phyloP scores from a whole-genome alignment of 2,329 filamentous ascomycete species.

The Pseudocercospora fuligena region DNA sequence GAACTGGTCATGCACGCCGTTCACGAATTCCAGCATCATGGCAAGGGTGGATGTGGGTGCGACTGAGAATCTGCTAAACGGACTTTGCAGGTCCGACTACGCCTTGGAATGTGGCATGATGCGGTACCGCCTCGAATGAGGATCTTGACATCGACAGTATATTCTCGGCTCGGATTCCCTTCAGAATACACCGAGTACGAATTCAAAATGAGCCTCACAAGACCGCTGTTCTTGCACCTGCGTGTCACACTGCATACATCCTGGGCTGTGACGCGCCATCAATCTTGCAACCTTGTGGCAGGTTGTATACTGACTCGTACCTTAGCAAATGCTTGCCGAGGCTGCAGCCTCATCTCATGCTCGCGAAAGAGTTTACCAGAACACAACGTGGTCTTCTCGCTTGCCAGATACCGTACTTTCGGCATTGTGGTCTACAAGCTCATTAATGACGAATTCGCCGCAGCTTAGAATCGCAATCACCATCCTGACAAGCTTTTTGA shows the following conservation, averaged over 20 bases:
- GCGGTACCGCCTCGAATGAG: not conserved
- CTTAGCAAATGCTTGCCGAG: not conserved
- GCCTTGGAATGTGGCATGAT: not conserved
- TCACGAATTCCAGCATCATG: constrained; percentile 33
- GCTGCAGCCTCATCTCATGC: not conserved
- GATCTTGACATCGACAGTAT: not conserved
- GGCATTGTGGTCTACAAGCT: no score
- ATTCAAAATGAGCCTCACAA: not conserved
- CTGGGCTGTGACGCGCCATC: not conserved
- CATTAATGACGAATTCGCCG: no score
- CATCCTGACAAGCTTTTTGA: no score
- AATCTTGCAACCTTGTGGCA: not conserved
- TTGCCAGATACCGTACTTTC: no score
- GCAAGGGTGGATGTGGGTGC: constrained; percentile 43
- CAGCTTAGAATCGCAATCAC: no score
- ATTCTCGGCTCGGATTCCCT: not conserved
- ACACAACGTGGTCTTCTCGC: no score
- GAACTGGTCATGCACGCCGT: constrained; percentile 28
- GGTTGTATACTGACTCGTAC: not conserved
- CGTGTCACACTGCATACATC: not conserved
- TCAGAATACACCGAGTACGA: not conserved
- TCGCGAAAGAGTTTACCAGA: not conserved
- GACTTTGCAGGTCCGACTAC: no score
- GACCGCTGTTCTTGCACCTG: not conserved
- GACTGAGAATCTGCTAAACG: constrained; percentile 18